Conservation (phyloP, 2,329 filamentous ascomycete genomes). For the Cladosporium sp. region DNA sequence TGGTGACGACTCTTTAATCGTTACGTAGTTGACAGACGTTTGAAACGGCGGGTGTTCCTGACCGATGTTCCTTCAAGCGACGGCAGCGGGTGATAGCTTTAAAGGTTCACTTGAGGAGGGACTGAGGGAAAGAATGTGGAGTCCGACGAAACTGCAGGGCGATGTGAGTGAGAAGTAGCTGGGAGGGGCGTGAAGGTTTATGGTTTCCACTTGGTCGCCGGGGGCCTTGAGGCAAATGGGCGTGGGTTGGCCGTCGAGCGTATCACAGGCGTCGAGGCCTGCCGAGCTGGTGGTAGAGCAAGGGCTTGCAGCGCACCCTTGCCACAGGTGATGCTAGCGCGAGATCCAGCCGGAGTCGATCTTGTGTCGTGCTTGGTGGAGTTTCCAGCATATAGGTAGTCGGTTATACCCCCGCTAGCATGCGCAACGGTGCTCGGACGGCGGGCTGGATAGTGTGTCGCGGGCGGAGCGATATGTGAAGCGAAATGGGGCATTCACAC, state of each 20-base stretch:
- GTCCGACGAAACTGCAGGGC: not conserved
- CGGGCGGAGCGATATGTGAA: not conserved
- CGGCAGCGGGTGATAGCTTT: not conserved
- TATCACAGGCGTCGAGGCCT: constrained; percentile 10
- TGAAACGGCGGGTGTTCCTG: not conserved
- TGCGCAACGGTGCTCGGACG: constrained; percentile 6
- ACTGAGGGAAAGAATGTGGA: not conserved
- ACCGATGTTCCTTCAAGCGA: not conserved
- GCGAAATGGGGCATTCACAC: not conserved
- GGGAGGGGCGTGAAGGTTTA: constrained; percentile 14
- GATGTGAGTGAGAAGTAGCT: not conserved
- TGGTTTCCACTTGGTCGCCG: not conserved
- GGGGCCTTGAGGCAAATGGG: constrained; percentile 2
- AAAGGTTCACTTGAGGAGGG: constrained; percentile 1
- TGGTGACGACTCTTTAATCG: constrained; percentile 27
- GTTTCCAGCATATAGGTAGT: constrained; percentile 6
- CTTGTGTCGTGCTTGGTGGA: constrained; percentile 2
- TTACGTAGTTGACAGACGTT: not conserved
- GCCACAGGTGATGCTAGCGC: constrained; percentile 15
- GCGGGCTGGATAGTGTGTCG: constrained; percentile 4
- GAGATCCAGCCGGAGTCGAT: constrained; percentile 12
- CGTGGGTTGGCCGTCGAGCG: not conserved
- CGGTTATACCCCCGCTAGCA: constrained; percentile 1
- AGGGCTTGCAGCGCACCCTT: constrained; percentile 11
- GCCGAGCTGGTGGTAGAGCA: constrained; percentile 12